phyloP scores from a whole-genome alignment of 192 early-diverging fungal genomes.

The Coemansia sp. region DNA sequence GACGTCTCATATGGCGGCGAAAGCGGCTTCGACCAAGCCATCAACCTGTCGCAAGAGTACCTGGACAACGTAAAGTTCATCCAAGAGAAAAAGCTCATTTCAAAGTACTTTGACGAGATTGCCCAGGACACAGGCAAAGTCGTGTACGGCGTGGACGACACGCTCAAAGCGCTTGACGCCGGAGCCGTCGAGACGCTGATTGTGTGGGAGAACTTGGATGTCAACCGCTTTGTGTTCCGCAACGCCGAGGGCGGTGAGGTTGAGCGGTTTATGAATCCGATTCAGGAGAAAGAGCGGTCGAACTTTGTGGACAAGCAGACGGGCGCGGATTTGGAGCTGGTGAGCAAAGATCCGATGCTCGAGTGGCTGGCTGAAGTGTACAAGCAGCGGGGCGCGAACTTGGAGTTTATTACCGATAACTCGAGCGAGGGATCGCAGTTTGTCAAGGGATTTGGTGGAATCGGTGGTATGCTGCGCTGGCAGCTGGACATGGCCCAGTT shows the following conservation, averaged over 20 bases:
- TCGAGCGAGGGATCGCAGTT: conserved; percentile 97
- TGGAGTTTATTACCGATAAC: conserved; percentile 96
- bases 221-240: conserved; percentile 74
- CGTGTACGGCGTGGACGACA: conserved; percentile 95
- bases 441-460: conserved; percentile 98
- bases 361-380: conserved; percentile 99
- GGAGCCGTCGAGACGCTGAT: conserved; percentile 97
- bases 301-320: conserved; percentile 69
- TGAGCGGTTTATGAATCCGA: conserved; percentile 75
- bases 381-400: conserved; percentile 89
- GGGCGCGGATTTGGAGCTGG: conserved; percentile 77
- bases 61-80: conserved; percentile 98
- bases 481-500: conserved; percentile 76
- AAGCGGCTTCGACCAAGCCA: conserved; percentile 98
- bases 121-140: conserved; percentile 95
- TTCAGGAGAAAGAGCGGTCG: conserved; percentile 78
- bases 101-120: conserved; percentile 96
- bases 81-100: conserved; percentile 97
- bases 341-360: conserved; percentile 78
- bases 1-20: conserved; percentile 99
- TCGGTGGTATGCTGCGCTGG: conserved; percentile 93
- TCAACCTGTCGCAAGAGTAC: conserved; percentile 86
- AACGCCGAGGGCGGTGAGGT: conserved; percentile 69
- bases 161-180: conserved; percentile 91
- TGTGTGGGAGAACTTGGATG: conserved; percentile 94